Conservation (phyloP, 768 basidiomycete genomes). For the Leucosporidium yakuticum region DNA sequence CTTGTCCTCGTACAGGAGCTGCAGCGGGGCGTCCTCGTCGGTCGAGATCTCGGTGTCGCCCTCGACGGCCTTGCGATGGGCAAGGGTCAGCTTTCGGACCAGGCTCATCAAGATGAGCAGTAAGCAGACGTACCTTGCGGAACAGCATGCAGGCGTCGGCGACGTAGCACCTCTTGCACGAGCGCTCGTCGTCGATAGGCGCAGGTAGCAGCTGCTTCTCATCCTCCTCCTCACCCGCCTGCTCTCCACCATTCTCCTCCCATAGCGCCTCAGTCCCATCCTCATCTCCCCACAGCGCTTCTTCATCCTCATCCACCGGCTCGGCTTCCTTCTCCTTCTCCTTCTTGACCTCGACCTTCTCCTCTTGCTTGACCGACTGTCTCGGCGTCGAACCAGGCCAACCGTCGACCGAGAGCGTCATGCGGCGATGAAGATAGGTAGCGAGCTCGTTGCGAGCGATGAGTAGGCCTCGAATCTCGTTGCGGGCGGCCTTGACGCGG, state of each 20-base stretch:
- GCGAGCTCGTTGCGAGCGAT: constrained; percentile 78
- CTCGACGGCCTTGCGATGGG: constrained; percentile 60
- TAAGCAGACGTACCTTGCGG: constrained; percentile 57
- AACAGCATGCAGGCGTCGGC: constrained; percentile 90
- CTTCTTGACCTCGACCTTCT: no score
- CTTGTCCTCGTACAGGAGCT: constrained; percentile 65
- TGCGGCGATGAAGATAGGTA: constrained; percentile 46
- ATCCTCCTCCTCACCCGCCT: constrained; percentile 1
- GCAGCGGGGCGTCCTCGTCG: constrained; percentile 46
- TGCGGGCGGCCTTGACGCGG: constrained; percentile 66
- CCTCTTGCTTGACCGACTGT: neutral
- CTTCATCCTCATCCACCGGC: constrained; percentile 7
- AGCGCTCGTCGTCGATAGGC: constrained; percentile 72
- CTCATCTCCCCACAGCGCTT: constrained; percentile 30
- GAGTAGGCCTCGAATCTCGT: constrained; percentile 81
- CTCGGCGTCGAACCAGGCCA: constrained; percentile 1
- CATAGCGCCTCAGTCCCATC: constrained; percentile 8
- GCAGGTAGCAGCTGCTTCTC: constrained; percentile 64
- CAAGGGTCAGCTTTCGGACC: constrained; percentile 3
- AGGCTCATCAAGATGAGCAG: neutral
- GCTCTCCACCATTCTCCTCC: neutral
- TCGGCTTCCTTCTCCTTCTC: no score
- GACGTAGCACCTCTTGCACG: constrained; percentile 74
- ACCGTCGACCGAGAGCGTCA: constrained; percentile 2
- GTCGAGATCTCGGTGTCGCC: constrained; percentile 54